These are phyloP conservation scores for Plasmodium vinckei DNA, from an alignment of 169 alveolate genomes.

Conservation along the genomic window DNA sequence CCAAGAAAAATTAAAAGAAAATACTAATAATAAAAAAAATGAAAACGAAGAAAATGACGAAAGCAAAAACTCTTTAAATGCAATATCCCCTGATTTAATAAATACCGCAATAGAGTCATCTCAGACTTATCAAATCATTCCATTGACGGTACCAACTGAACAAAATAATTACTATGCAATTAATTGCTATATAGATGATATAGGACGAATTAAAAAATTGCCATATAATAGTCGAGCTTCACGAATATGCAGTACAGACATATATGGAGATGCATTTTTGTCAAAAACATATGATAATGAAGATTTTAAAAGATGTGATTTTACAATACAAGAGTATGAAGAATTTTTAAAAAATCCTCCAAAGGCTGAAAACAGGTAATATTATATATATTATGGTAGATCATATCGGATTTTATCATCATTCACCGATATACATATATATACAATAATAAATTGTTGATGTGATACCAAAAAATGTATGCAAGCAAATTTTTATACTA, in stretches of 20 bases:
- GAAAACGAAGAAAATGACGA: constrained; percentile 8
- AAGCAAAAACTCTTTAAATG: constrained; percentile 14
- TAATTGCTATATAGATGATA: constrained; percentile 91
- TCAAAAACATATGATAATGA: constrained; percentile 91
- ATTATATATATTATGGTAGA: neutral
- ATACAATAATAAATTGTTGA: too few species aligned
- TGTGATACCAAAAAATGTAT: too few species aligned
- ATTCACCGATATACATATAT: too few species aligned
- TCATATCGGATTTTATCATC: too few species aligned
- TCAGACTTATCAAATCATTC: constrained; percentile 88
- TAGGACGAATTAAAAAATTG: constrained; percentile 90
- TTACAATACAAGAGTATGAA: constrained; percentile 85
- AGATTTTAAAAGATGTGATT: constrained; percentile 86
- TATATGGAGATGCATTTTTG: constrained; percentile 92
- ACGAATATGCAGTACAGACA: constrained; percentile 89
- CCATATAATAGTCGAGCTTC: constrained; percentile 92
- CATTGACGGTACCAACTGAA: constrained; percentile 89
- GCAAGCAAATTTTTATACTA: too few species aligned
- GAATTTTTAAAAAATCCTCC: constrained; percentile 89
- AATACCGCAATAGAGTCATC: constrained; percentile 68
- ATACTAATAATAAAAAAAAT: constrained; percentile 34
- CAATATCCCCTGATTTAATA: constrained; percentile 50
- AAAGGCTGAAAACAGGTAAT: constrained; percentile 87
- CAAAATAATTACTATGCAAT: constrained; percentile 84
- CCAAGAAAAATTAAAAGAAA: constrained; percentile 75